Evolutionary conservation across 805 yeast species (phyloP).

Genomic region (Saitoella complicata): DNA sequence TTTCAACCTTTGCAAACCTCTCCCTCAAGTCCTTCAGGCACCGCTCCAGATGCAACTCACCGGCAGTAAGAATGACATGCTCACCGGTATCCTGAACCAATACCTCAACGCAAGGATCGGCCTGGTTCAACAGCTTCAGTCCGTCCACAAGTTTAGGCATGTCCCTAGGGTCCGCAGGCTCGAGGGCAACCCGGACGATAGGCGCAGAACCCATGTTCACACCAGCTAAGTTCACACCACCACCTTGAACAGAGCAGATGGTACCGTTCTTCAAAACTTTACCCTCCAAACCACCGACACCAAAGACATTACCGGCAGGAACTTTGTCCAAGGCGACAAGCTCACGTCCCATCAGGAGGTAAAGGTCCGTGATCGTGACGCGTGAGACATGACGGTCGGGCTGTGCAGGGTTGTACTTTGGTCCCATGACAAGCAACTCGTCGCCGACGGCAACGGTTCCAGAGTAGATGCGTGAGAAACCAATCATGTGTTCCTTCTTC

Average conservation of each 20-base stretch:
- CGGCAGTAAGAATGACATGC: constrained; percentile 85
- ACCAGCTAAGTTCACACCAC: constrained; percentile 65
- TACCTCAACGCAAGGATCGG: constrained; percentile 90
- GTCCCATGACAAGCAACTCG: constrained; percentile 60
- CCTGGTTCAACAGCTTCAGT: constrained; percentile 56
- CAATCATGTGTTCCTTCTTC: constrained; percentile 53
- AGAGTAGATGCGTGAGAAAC: constrained; percentile 75
- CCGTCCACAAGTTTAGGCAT: constrained; percentile 66
- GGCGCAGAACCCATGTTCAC: constrained; percentile 57
- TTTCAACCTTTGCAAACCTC: constrained; percentile 81
- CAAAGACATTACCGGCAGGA: constrained; percentile 91
- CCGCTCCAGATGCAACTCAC: constrained; percentile 88
- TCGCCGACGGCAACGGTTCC: constrained; percentile 71
- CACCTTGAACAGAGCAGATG: constrained; percentile 36
- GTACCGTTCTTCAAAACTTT: constrained; percentile 79
- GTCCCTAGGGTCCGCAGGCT: constrained; percentile 75
- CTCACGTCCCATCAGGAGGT: constrained; percentile 84
- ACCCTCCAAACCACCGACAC: constrained; percentile 79
- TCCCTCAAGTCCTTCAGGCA: constrained; percentile 81
- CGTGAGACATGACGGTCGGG: constrained; percentile 40
- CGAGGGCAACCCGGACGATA: constrained; percentile 88
- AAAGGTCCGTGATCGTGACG: constrained; percentile 52
- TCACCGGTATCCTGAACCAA: constrained; percentile 83
- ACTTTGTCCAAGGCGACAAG: constrained; percentile 59
- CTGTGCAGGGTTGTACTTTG: constrained; percentile 60